phyloP scores from a whole-genome alignment of 371 early-diverging fungal genomes.

The Basidiobolus heterosporus region DNA sequence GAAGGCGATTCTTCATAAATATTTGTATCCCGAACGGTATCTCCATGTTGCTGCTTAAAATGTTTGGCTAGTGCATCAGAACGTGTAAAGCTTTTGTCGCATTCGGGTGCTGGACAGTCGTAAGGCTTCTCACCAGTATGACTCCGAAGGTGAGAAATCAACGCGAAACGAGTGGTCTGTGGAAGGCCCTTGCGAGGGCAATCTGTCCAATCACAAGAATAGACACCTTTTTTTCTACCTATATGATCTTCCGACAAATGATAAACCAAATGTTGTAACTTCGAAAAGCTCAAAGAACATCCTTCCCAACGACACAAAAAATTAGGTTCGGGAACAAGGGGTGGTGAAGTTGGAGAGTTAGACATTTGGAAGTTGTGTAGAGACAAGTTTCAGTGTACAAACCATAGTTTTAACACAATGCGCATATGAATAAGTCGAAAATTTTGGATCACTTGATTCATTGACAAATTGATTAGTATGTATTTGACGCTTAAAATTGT shows the following conservation, averaged over 20 bases:
- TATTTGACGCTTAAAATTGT: no score
- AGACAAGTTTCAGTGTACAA: no score
- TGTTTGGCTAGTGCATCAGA: slow-evolving; percentile 15
- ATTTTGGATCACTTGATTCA: no score
- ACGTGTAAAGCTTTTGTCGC: slow-evolving; percentile 18
- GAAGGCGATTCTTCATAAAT: no score
- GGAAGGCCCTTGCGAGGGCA: slow-evolving; percentile 37
- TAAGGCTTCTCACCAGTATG: slow-evolving; percentile 55
- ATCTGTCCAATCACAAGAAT: slow-evolving; percentile 40
- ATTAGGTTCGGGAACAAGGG: neutral
- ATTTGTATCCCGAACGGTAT: no score
- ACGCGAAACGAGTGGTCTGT: slow-evolving; percentile 40
- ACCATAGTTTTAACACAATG: no score
- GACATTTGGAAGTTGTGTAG: no score
- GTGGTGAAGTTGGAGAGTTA: no score
- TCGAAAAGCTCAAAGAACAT: slow-evolving; percentile 19
- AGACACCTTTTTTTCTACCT: slow-evolving; percentile 42
- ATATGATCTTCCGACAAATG: slow-evolving; percentile 48
- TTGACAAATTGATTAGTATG: no score
- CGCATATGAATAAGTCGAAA: no score
- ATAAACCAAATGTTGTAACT: slow-evolving; percentile 21
- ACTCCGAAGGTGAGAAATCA: slow-evolving; percentile 45
- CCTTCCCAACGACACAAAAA: slow-evolving; percentile 29
- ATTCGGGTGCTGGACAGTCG: slow-evolving; percentile 21
- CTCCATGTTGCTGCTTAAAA: slow-evolving; percentile 13